Evolutionary conservation across 345 rosid species (phyloP).

Genomic region (Eutrema yunnanense): DNA sequence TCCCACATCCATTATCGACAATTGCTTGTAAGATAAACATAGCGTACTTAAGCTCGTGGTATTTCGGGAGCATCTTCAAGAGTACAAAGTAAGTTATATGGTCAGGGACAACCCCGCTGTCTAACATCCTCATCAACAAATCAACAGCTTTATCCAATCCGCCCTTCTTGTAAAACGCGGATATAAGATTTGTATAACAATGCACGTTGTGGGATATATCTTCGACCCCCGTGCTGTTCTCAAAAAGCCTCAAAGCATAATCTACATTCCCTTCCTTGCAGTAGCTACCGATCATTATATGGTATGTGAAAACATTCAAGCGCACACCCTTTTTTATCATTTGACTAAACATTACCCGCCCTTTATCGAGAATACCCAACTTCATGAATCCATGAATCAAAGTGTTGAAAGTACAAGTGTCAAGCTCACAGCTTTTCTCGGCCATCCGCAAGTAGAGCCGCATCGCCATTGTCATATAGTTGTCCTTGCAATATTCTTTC

Average conservation of each 20-base stretch:
- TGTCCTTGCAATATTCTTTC: constrained; percentile 43
- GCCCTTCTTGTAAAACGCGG: constrained; percentile 44
- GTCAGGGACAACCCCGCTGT: constrained; percentile 51
- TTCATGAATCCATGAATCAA: constrained; percentile 55
- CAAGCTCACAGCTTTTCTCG: constrained; percentile 48
- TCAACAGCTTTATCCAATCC: constrained; percentile 37
- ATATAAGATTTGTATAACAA: constrained; percentile 51
- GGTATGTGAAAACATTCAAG: constrained; percentile 42
- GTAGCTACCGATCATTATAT: constrained; percentile 48
- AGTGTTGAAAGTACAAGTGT: constrained; percentile 47
- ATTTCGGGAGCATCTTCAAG: constrained; percentile 45
- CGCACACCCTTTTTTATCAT: constrained; percentile 37
- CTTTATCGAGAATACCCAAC: constrained; percentile 48
- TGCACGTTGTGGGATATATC: constrained; percentile 40
- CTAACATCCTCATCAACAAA: constrained; percentile 44
- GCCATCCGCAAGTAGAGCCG: constrained; percentile 55
- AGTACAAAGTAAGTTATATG: constrained; percentile 49
- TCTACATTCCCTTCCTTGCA: constrained; percentile 51
- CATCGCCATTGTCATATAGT: constrained; percentile 57
- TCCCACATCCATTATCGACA: constrained; percentile 38
- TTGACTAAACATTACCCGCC: constrained; percentile 33
- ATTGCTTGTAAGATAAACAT: constrained; percentile 42
- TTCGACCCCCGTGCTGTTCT: constrained; percentile 18
- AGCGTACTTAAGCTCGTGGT: constrained; percentile 46
- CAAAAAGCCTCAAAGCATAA: constrained; percentile 41